Conservation (phyloP, 2,329 filamentous ascomycete species). For the Sporothrix dimorphospora region DNA sequence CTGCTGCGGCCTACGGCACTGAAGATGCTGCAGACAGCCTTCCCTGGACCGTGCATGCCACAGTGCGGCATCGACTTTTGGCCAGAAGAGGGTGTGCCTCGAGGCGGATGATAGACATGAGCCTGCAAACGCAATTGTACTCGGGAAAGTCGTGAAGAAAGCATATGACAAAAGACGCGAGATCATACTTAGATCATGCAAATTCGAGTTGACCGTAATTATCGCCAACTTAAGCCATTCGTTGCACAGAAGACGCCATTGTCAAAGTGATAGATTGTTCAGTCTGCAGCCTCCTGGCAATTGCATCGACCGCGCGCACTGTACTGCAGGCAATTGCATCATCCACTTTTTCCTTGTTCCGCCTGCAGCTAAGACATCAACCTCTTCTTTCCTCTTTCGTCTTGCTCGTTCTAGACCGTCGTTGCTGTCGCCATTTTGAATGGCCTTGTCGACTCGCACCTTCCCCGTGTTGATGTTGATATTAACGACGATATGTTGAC, state of each 20-base stretch:
- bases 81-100: background rate
- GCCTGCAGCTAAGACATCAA: constrained; percentile 20
- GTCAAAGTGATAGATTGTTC: background rate
- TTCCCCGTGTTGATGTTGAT: background rate
- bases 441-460: background rate
- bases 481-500: background rate
- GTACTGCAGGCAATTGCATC: constrained; percentile 24
- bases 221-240: background rate
- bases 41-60: constrained; percentile 14
- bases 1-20: too few species aligned
- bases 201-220: background rate
- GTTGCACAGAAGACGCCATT: constrained; percentile 17
- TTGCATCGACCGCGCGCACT: constrained; percentile 13
- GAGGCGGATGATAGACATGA: background rate
- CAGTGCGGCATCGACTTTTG: background rate
- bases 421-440: background rate
- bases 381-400: constrained; percentile 25
- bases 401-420: constrained; percentile 24
- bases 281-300: background rate
- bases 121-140: constrained; percentile 4
- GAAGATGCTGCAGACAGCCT: constrained; percentile 7
- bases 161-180: background rate
- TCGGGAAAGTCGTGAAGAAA: background rate
- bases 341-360: constrained; percentile 20
- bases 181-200: background rate